Base-by-base conservation (phyloP, 1,284 basidiomycete genomes). In the Rhodotorula sp. region DNA sequence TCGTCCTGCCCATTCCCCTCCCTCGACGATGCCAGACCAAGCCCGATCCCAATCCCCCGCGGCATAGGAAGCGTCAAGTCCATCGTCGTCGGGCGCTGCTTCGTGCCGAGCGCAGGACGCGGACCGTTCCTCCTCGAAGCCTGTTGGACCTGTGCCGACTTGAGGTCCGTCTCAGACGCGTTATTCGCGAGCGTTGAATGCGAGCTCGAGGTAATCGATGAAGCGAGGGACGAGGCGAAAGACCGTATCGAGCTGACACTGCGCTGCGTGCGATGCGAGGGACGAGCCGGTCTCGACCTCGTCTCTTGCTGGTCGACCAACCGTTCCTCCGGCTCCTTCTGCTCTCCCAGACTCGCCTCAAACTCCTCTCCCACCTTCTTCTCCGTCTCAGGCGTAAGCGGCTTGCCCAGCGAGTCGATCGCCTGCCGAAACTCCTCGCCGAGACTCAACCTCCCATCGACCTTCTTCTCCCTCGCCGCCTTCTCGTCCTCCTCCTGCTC, bases 21-120 rank as follows among this genome's bases (percentile, higher is more conserved):
- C 51, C 26, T 13, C 24, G 40, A 11, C 48, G 50, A 24, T 13
- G 37, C 26, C 20, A 54, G 34, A 9, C 48, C 65, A 22, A 52
- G 7, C n/a, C 28, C 54, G 55, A 51, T 34, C 10, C 62, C 62
- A 13, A 61, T 51, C 5, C 59, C 59, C 24, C 24, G 15, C 34
- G 61, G 61, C 52, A 62, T 47, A 13, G 52, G 52, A 7, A 54
- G 44, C 28, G 61, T 53, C 28, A 62, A 20, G 13, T 52, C 61
- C 37, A 55, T 26, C 40, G 61, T 46, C 26, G 9, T 44, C 61
- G 40, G 51, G 22, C 40, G 40, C 40, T 53, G 26, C 34, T 22
- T 44, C 20, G 5, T 15, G 20, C 13, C 40, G 40, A 24, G 55
- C 55, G 13, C 18, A 40, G 5, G n/a, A 40, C 15, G 37, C 8